Conservation (phyloP, 768 basidiomycete species). For the Suillus americanus region DNA sequence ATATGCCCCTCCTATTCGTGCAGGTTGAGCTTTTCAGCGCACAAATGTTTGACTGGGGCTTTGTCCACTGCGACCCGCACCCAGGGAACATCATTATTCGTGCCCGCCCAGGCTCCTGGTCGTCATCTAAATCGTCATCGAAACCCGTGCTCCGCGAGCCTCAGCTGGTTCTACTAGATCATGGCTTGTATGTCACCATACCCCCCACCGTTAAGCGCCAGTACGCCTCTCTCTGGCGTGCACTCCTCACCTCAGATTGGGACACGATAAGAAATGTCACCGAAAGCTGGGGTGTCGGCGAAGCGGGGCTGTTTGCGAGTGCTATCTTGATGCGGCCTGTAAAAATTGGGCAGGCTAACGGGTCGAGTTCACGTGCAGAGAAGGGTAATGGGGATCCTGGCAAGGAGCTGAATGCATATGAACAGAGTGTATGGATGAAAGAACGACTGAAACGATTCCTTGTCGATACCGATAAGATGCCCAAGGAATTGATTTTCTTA, state of each 20-base stretch:
- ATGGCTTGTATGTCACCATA: slow-evolving; percentile 84
- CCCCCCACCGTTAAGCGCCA: slow-evolving; percentile 66
- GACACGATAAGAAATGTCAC: slow-evolving; percentile 50
- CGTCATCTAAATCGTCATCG: background rate
- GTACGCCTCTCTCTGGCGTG: slow-evolving; percentile 79
- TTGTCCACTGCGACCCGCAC: slow-evolving; percentile 79
- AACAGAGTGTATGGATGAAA: slow-evolving; percentile 69
- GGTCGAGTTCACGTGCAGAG: background rate
- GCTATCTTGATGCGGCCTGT: slow-evolving; percentile 69
- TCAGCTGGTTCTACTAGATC: slow-evolving; percentile 85
- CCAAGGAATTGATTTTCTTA: slow-evolving; percentile 73
- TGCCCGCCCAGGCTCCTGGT: slow-evolving; percentile 31
- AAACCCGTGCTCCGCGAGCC: slow-evolving; percentile 47
- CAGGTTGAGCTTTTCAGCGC: slow-evolving; percentile 76
- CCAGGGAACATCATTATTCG: slow-evolving; percentile 80
- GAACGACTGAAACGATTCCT: slow-evolving; percentile 64
- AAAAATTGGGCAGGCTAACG: slow-evolving; percentile 30
- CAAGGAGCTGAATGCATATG: slow-evolving; percentile 56
- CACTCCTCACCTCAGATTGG: slow-evolving; percentile 57
- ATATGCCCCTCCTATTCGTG: background rate
- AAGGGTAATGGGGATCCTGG: slow-evolving; percentile 8
- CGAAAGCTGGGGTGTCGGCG: slow-evolving; percentile 63
- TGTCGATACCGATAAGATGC: slow-evolving; percentile 74
- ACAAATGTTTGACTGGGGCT: slow-evolving; percentile 91
- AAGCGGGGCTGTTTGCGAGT: slow-evolving; percentile 73